Evolutionary conservation across 805 yeast species (phyloP), one percentile per base, ranked within the genome.

Genomic region (Wickerhamiella allomyrinae): DNA sequence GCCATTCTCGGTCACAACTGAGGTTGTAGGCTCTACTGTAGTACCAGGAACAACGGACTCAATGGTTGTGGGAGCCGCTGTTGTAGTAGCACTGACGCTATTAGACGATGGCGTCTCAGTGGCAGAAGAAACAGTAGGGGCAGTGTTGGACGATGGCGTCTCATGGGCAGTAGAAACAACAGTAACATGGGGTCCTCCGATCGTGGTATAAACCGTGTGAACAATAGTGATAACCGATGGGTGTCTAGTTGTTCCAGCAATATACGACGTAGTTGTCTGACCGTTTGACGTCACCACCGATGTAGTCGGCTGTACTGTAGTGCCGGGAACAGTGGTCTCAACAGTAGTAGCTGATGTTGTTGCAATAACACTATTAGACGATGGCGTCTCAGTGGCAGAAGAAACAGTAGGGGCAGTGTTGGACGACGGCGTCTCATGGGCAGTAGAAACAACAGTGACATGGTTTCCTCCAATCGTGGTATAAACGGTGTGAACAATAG

Each of bases 191-290:
- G 34, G 21, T 15, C 29, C 29, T 3, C 39, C 39, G 23, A 36
- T n/a, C 9, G 39, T 36, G n/a, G 20, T 21, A 7, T 22, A 21
- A 20, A 36, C 24, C 3, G 39, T 36, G 29, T 23, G 29, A 15
- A 14, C 20, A 7, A 36, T 24, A n/a, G 39, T 36, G n/a, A 36
- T 29, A 5, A 36, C 29, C 7, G 40, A 37, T 2, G 40, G 34
- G 5, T 13, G 25, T 2, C 7, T 11, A 8, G 40, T 37, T 10
- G 40, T 37, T 2, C 40, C 40, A 19, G 40, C 34, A 6, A 37
- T 14, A 19, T 5, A 5, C 2, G 34, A 4, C 3, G 34, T 31
- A 13, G 9, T 15, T 5, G 4, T 21, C 21, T 31, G 20, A 31
- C 34, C 34, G 34, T 15, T 17, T 10, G 20, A 7, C 21, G 34